These are phyloP conservation scores for Phaffia rhodozyma DNA, from an alignment of 1,284 basidiomycete genomes.

Conservation along the genomic window DNA sequence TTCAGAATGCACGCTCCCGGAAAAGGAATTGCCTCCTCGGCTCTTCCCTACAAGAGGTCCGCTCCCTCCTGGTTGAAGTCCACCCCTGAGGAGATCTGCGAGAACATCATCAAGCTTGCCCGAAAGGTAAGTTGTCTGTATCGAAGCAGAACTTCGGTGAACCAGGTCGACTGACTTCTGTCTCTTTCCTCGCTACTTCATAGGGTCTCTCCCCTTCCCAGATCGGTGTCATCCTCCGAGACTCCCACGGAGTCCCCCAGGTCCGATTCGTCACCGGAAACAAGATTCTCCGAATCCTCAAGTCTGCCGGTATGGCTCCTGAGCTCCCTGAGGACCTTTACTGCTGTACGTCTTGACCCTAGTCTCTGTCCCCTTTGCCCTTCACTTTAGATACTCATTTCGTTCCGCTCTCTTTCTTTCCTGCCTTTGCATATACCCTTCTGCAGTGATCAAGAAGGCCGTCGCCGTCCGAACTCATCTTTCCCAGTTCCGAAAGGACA, in stretches of 20 bases:
- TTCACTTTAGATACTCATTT: not conserved
- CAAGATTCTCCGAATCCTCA: slow-evolving; percentile 98
- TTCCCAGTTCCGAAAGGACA: slow-evolving; percentile 96
- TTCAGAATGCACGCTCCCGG: slow-evolving; percentile 84
- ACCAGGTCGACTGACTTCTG: too few species aligned
- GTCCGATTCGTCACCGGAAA: slow-evolving; percentile 97
- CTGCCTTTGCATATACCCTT: not conserved
- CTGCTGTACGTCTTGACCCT: slow-evolving; percentile 44
- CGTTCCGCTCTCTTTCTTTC: not conserved
- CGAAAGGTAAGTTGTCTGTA: slow-evolving; percentile 44
- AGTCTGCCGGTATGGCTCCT: slow-evolving; percentile 89
- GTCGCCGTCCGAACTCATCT: slow-evolving; percentile 98
- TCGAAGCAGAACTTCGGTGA: too few species aligned
- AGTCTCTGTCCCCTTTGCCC: not conserved
- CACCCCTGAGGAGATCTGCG: slow-evolving; percentile 85
- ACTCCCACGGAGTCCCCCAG: slow-evolving; percentile 93
- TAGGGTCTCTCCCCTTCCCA: slow-evolving; percentile 89
- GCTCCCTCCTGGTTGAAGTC: slow-evolving; percentile 96
- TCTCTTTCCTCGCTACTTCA: too few species aligned
- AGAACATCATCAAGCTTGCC: slow-evolving; percentile 94
- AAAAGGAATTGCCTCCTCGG: slow-evolving; percentile 97
- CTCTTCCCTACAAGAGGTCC: slow-evolving; percentile 90
- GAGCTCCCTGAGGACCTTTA: slow-evolving; percentile 98
- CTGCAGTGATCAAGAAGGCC: slow-evolving; percentile 85
- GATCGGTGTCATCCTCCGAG: slow-evolving; percentile 95